These are phyloP conservation scores for Stachybotrys chartarum DNA, from an alignment of 2,329 filamentous ascomycete genomes.

Conservation along the genomic window DNA sequence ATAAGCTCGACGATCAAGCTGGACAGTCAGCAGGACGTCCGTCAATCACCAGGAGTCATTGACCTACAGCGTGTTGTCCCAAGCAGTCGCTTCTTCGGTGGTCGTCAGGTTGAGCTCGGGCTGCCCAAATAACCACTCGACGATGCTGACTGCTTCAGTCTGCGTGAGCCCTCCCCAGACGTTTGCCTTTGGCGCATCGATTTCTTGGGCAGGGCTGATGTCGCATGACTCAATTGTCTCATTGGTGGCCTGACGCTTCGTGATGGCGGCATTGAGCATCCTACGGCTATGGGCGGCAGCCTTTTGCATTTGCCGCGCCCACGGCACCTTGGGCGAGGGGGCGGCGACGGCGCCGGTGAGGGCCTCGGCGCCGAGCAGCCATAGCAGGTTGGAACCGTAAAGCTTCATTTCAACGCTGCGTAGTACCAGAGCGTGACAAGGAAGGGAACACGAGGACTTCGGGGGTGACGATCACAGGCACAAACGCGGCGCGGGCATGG, in stretches of 20 bases:
- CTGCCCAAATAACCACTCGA: slow-evolving; percentile 31
- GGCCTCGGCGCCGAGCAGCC: neutral
- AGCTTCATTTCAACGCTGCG: too few relatives aligned
- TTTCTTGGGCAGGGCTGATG: neutral
- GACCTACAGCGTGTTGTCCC: slow-evolving; percentile 27
- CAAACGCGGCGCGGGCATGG: too few relatives aligned
- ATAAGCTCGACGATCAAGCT: slow-evolving; percentile 24
- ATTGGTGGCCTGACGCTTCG: neutral
- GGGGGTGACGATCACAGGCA: too few relatives aligned
- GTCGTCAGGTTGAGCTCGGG: slow-evolving; percentile 30
- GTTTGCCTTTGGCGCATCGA: slow-evolving; percentile 30
- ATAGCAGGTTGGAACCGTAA: neutral
- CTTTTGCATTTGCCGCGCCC: neutral
- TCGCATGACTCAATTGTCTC: neutral
- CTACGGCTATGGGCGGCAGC: neutral
- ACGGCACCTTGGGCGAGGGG: neutral
- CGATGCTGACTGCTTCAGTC: slow-evolving; percentile 27
- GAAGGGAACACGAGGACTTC: too few relatives aligned
- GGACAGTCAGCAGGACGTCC: too few relatives aligned
- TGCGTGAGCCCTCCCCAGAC: slow-evolving; percentile 30
- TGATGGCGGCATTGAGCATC: neutral
- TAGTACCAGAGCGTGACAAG: too few relatives aligned
- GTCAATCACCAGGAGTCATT: too few relatives aligned
- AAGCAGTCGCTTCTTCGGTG: slow-evolving; percentile 21
- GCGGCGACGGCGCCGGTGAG: neutral